These are phyloP conservation scores for Naumovozyma castellii DNA, from an alignment of 805 yeast genomes.

Conservation along the genomic window DNA sequence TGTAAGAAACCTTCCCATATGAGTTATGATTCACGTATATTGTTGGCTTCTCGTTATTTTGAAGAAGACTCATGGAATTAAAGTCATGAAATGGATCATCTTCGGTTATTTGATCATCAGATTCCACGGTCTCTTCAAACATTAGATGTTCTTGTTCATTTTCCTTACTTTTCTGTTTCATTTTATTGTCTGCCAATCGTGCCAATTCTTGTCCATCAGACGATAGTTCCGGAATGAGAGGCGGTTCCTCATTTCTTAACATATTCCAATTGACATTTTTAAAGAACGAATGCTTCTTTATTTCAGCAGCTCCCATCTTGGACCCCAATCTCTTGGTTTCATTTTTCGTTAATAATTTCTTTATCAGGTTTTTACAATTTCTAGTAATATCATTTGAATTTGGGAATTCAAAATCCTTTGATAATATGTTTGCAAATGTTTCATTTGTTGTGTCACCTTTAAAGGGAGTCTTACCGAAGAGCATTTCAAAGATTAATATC, in stretches of 20 bases:
- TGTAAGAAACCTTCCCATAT: conserved; percentile 35
- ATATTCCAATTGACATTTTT: conserved; percentile 93
- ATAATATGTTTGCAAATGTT: conserved; percentile 81
- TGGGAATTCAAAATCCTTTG: conserved; percentile 72
- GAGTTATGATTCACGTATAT: conserved; percentile 38
- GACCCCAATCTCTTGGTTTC: conserved; percentile 86
- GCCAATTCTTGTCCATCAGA: conserved; percentile 41
- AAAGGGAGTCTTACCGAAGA: conserved; percentile 92
- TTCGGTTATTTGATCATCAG: conserved; percentile 29
- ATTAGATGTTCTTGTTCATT: conserved; percentile 21
- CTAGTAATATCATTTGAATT: conserved; percentile 60
- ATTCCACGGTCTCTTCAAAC: conserved; percentile 28
- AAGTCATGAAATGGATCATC: conserved; percentile 76
- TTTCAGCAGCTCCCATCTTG: conserved; percentile 88
- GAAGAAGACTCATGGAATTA: conserved; percentile 77
- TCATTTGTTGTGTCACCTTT: conserved; percentile 84
- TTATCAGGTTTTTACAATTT: conserved; percentile 67
- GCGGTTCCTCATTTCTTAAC: conserved; percentile 85
- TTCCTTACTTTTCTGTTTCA: conserved; percentile 13
- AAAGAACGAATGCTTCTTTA: conserved; percentile 84
- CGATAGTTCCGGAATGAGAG: conserved; percentile 79
- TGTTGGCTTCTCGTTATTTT: conserved; percentile 49
- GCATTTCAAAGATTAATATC: conserved; percentile 87
- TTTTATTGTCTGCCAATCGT: conserved; percentile 12
- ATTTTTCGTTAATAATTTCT: conserved; percentile 76